Conservation (phyloP, 129 eudicot species). For the Gnaphalium uliginosum region DNA sequence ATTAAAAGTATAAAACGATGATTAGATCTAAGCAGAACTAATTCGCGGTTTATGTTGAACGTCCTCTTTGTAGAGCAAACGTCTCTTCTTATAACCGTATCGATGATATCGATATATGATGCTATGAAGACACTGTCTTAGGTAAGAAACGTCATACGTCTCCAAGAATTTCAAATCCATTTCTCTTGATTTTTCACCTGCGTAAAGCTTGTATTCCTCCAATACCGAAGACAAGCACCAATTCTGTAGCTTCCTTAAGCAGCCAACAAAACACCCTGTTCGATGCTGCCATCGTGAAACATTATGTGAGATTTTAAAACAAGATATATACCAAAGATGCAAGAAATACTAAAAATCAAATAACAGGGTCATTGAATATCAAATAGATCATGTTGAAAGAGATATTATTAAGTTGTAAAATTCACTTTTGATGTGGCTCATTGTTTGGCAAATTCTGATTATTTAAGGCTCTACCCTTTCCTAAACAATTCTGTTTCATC, state of each 20-base stretch:
- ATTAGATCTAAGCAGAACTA: conserved; percentile 26
- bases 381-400: neutral
- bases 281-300: conserved; percentile 51
- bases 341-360: neutral
- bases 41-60: conserved; percentile 45
- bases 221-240: conserved; percentile 62
- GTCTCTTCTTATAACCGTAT: conserved; percentile 55
- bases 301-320: conserved; percentile 19
- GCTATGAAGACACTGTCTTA: conserved; percentile 61
- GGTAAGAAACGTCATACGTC: conserved; percentile 41
- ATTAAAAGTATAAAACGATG: neutral
- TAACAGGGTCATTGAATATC: neutral
- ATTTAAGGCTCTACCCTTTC: neutral
- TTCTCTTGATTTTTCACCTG: conserved; percentile 51
- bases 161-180: conserved; percentile 52
- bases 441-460: neutral
- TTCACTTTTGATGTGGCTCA: neutral
- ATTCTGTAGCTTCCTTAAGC: conserved; percentile 63
- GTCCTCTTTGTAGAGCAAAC: conserved; percentile 55
- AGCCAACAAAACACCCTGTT: conserved; percentile 66
- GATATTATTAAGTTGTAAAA: neutral
- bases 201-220: conserved; percentile 64
- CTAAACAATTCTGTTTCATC: neutral
- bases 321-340: neutral
- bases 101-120: conserved; percentile 62